Evolutionary conservation across 257 asterid genomes (phyloP).

Genomic region (Leptodermis oblonga): DNA sequence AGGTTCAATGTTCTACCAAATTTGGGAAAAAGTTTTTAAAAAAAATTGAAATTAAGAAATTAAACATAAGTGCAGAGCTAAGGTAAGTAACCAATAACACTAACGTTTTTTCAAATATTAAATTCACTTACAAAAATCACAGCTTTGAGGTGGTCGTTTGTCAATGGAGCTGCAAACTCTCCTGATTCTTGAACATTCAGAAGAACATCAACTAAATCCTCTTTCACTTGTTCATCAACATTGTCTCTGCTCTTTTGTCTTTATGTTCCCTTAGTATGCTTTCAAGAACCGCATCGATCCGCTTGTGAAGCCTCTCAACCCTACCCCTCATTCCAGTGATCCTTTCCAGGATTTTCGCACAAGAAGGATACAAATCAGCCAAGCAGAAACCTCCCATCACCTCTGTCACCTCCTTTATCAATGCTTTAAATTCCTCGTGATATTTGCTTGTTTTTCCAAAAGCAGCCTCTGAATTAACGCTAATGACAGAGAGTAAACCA

Average conservation of each 20-base stretch:
- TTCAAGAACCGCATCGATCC: neutral
- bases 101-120: too few relatives aligned
- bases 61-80: too few relatives aligned
- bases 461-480: slow-evolving; percentile 5
- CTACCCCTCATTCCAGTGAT: slow-evolving; percentile 11
- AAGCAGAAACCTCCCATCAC: slow-evolving; percentile 9
- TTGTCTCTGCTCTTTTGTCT: neutral
- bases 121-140: slow-evolving; percentile 10
- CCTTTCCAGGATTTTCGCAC: slow-evolving; percentile 1
- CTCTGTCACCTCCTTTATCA: neutral
- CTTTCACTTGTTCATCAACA: neutral
- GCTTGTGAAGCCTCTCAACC: neutral
- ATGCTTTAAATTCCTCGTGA: slow-evolving; percentile 6
- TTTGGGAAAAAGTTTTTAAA: too few relatives aligned
- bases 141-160: slow-evolving; percentile 13
- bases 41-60: too few relatives aligned
- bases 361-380: slow-evolving; percentile 8
- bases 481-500: neutral
- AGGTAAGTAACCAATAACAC: too few relatives aligned
- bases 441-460: slow-evolving; percentile 16
- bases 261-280: slow-evolving; percentile 12
- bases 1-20: too few relatives aligned
- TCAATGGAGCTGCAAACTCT: slow-evolving; percentile 7
- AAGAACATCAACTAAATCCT: slow-evolving; percentile 23
- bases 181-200: neutral